Conservation (phyloP, 768 basidiomycete species). For the Gloeostereum incarnatum region DNA sequence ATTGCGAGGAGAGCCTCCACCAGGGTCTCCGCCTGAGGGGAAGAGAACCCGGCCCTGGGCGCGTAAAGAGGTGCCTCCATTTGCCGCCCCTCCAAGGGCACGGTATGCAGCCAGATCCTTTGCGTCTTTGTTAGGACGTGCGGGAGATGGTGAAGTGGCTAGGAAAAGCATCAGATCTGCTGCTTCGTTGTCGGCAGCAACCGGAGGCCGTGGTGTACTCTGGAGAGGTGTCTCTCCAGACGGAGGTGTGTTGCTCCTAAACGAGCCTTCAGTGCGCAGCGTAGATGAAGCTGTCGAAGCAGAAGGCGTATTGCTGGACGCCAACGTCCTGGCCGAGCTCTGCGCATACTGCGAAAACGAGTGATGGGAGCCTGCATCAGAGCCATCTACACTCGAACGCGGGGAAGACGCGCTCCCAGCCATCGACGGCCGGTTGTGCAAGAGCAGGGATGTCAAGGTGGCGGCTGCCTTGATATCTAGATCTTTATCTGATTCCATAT, state of each 20-base stretch:
- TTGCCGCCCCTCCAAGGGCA: conserved; percentile 31
- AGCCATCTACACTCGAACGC: conserved; percentile 58
- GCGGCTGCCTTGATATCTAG: conserved; percentile 80
- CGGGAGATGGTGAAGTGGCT: conserved; percentile 80
- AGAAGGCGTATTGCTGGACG: conserved; percentile 27
- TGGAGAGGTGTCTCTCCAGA: conserved; percentile 35
- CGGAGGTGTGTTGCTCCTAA: conserved; percentile 28
- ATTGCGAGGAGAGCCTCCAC: not conserved
- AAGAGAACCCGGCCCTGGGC: conserved; percentile 67
- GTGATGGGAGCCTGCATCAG: conserved; percentile 55
- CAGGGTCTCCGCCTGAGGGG: conserved; percentile 17
- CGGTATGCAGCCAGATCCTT: conserved; percentile 53
- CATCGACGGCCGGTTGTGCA: conserved; percentile 54
- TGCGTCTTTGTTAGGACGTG: conserved; percentile 45
- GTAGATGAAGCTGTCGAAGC: conserved; percentile 26
- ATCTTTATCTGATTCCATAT: conserved; percentile 47
- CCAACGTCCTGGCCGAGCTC: conserved; percentile 49
- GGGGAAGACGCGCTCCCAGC: conserved; percentile 59
- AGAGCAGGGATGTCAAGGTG: conserved; percentile 63
- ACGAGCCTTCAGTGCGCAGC: conserved; percentile 15
- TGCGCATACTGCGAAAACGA: conserved; percentile 49
- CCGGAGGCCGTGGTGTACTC: conserved; percentile 21
- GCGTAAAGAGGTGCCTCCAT: conserved; percentile 29
- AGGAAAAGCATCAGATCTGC: conserved; percentile 79
- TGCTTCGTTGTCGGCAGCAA: conserved; percentile 70